These are phyloP conservation scores for Adansonia madagascariensis DNA, from an alignment of 441 rosid species.

Conservation along the genomic window DNA sequence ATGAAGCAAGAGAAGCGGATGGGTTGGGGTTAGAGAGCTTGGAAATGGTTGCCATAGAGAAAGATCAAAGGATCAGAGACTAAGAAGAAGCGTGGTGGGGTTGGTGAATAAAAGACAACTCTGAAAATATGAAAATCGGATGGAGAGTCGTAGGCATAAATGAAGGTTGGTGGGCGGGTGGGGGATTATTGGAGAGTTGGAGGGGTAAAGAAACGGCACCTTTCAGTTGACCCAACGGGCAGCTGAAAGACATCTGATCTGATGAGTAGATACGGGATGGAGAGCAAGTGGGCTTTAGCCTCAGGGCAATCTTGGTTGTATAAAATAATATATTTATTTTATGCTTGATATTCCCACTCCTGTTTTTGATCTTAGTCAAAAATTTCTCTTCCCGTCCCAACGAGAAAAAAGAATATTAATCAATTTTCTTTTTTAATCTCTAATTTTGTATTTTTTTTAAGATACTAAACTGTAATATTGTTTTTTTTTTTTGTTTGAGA, in stretches of 20 bases:
- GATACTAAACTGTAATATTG: too few species aligned
- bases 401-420: too few species aligned
- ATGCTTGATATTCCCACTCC: too few species aligned
- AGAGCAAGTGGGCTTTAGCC: too few species aligned
- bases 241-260: slow-evolving; percentile 6
- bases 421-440: too few species aligned
- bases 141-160: too few species aligned
- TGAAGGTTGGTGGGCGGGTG: background rate
- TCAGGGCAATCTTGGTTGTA: background rate
- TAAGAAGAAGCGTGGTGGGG: background rate
- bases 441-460: too few species aligned
- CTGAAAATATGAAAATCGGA: background rate
- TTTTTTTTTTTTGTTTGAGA: too few species aligned
- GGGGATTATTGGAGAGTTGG: background rate
- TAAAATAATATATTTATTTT: background rate
- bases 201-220: slow-evolving; percentile 6
- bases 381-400: too few species aligned
- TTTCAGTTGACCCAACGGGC: slow-evolving; percentile 30
- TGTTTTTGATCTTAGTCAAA: too few species aligned
- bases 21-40: slow-evolving; percentile 59
- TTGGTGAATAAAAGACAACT: background rate
- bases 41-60: slow-evolving; percentile 72
- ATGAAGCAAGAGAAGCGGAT: slow-evolving; percentile 37
- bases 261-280: too few species aligned
- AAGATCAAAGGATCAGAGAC: background rate